Evolutionary conservation across 768 basidiomycete species (phyloP).

Genomic region (Boletus tomentosulus): DNA sequence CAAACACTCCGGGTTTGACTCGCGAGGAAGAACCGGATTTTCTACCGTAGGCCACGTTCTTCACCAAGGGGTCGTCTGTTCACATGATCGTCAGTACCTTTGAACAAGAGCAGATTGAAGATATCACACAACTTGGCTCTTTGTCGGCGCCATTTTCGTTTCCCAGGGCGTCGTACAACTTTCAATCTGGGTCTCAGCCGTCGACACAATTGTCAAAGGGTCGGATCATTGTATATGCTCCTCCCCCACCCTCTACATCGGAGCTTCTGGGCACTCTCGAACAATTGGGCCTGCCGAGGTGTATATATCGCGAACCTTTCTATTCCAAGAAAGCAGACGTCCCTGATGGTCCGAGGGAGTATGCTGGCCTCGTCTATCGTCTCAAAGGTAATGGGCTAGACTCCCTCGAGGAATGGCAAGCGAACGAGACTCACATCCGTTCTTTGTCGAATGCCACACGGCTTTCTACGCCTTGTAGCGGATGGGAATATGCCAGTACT

Average conservation of each 20-base stretch:
- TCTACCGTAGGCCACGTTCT: constrained; percentile 15
- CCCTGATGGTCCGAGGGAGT: constrained; percentile 66
- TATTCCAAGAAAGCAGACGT: constrained; percentile 74
- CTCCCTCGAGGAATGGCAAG: constrained; percentile 59
- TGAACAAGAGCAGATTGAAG: constrained; percentile 8
- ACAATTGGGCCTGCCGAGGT: constrained; percentile 46
- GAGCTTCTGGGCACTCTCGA: constrained; percentile 45
- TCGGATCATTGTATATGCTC: constrained; percentile 41
- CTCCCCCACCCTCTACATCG: constrained; percentile 47
- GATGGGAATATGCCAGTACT: constrained; percentile 77
- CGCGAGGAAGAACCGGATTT: constrained; percentile 14
- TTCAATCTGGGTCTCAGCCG: constrained; percentile 5
- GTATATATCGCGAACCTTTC: constrained; percentile 72
- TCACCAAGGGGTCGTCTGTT: neutral
- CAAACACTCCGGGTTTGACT: neutral
- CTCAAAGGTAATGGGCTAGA: constrained; percentile 61
- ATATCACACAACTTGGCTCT: neutral
- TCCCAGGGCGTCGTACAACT: constrained; percentile 20
- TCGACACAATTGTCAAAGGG: neutral
- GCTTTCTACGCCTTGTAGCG: constrained; percentile 36
- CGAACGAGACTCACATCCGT: constrained; percentile 3
- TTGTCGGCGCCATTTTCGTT: neutral
- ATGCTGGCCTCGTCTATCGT: constrained; percentile 71
- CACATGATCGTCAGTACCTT: constrained; percentile 9
- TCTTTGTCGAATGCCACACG: neutral